Evolutionary conservation across 345 rosid genomes (phyloP).

Genomic region (Abelmoschus esculentus): DNA sequence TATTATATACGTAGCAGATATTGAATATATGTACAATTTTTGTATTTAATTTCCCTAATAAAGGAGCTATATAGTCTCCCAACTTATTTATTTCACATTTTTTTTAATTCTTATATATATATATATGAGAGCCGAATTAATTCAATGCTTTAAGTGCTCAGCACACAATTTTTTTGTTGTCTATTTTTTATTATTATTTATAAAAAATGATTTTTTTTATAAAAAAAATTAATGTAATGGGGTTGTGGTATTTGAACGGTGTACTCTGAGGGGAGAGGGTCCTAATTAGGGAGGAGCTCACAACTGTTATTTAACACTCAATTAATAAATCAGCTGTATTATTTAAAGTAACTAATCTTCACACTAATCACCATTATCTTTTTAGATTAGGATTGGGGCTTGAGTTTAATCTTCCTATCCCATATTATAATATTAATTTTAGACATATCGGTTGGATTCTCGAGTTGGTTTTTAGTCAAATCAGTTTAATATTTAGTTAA

Average conservation of each 20-base stretch:
- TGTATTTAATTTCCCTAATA: neutral
- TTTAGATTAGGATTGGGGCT: neutral
- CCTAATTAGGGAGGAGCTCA: slow-evolving; percentile 1
- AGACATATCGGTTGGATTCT: too few species aligned
- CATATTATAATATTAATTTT: too few species aligned
- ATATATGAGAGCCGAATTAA: slow-evolving; percentile 7
- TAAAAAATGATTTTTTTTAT: too few species aligned
- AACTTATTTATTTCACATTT: neutral
- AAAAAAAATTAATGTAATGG: neutral
- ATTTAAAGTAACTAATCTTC: neutral
- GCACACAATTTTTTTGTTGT: neutral
- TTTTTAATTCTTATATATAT: too few species aligned
- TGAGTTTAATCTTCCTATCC: neutral
- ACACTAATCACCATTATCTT: neutral
- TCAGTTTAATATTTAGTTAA: too few species aligned
- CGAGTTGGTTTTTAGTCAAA: too few species aligned
- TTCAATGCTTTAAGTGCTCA: slow-evolving; percentile 15
- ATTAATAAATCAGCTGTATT: neutral
- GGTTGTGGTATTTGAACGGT: neutral
- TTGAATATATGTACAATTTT: too few species aligned
- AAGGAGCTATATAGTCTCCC: neutral
- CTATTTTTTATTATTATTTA: too few species aligned
- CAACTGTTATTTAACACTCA: slow-evolving; percentile 1
- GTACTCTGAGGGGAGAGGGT: neutral
- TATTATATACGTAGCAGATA: too few species aligned